These are phyloP conservation scores for Venturia effusa DNA, from an alignment of 2,329 filamentous ascomycete species.

Conservation along the genomic window DNA sequence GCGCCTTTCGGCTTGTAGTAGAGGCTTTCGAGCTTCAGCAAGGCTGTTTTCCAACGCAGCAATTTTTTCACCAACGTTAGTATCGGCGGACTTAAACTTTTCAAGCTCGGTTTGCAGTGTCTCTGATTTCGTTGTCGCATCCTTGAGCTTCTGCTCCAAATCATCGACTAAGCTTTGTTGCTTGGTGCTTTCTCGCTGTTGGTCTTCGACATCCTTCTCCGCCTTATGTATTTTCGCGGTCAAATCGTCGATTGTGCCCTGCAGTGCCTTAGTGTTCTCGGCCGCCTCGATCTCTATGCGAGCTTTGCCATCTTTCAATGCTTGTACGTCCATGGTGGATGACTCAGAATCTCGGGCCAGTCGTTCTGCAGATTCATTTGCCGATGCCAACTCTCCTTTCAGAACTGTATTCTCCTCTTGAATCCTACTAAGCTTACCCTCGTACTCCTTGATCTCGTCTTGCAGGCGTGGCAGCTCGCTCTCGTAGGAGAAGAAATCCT, in stretches of 20 bases:
- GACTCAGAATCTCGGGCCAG: slow-evolving; percentile 51
- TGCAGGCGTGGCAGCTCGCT: slow-evolving; percentile 77
- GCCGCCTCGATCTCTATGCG: slow-evolving; percentile 23
- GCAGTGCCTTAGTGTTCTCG: slow-evolving; percentile 32
- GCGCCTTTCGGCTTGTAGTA: slow-evolving; percentile 38
- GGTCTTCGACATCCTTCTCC: slow-evolving; percentile 17
- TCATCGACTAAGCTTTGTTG: slow-evolving; percentile 30
- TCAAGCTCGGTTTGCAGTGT: slow-evolving; percentile 15
- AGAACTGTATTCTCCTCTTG: slow-evolving; percentile 57
- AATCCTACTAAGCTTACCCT: slow-evolving; percentile 60
- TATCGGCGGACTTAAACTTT: slow-evolving; percentile 24
- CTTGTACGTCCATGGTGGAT: slow-evolving; percentile 52
- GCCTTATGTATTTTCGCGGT: slow-evolving; percentile 15
- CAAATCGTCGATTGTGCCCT: slow-evolving; percentile 9
- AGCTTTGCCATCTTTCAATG: slow-evolving; percentile 41
- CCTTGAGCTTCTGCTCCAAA: slow-evolving; percentile 39
- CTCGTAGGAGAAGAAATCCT: slow-evolving; percentile 89
- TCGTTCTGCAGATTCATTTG: slow-evolving; percentile 51
- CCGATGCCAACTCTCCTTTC: slow-evolving; percentile 58
- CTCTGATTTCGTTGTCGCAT: slow-evolving; percentile 35
- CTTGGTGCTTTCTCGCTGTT: slow-evolving; percentile 28
- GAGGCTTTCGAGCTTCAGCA: slow-evolving; percentile 19
- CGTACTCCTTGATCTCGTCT: slow-evolving; percentile 57
- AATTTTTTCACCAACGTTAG: neutral
- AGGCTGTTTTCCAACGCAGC: slow-evolving; percentile 18